phyloP scores from a whole-genome alignment of 345 rosid genomes.

The Rhodamnia rubescens region DNA sequence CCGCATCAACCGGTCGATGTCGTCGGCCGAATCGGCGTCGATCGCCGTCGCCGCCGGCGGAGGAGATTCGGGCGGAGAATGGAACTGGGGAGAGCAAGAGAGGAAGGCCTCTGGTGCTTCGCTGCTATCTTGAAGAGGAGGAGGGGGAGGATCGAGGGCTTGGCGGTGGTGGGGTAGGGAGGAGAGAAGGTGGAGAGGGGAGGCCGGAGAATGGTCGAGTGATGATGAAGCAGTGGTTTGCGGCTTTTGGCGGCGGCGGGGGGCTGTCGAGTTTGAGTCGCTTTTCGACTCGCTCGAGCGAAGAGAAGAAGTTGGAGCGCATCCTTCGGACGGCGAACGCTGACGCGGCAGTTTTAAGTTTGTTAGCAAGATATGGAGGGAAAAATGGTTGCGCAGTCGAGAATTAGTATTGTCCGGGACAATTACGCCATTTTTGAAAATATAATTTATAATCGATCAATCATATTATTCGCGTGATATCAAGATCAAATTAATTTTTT shows the following conservation, averaged over 20 bases:
- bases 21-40: constrained; percentile 2
- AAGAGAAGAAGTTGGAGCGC: constrained; percentile 30
- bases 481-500: no score
- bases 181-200: constrained; percentile 14
- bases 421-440: no score
- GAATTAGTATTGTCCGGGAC: neutral
- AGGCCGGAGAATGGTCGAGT: constrained; percentile 12
- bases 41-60: neutral
- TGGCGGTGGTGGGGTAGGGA: neutral
- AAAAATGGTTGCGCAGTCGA: neutral
- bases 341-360: neutral
- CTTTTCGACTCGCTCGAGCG: constrained; percentile 39
- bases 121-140: constrained; percentile 23
- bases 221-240: neutral
- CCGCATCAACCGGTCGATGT: constrained; percentile 17
- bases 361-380: neutral
- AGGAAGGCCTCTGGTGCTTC: constrained; percentile 32
- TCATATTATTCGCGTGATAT: no score
- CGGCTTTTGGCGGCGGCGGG: neutral
- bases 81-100: constrained; percentile 15
- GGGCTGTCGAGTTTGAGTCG: constrained; percentile 23
- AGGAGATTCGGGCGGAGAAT: neutral
- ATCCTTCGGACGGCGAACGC: neutral
- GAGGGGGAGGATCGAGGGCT: neutral
- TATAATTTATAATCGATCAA: no score